A percentile compares a stretch with the other conserved stretches of the same genome.
These are phyloP conservation scores for Colletotrichum sp. DNA, from an alignment of 2,329 filamentous ascomycete genomes.

Conservation along the genomic window DNA sequence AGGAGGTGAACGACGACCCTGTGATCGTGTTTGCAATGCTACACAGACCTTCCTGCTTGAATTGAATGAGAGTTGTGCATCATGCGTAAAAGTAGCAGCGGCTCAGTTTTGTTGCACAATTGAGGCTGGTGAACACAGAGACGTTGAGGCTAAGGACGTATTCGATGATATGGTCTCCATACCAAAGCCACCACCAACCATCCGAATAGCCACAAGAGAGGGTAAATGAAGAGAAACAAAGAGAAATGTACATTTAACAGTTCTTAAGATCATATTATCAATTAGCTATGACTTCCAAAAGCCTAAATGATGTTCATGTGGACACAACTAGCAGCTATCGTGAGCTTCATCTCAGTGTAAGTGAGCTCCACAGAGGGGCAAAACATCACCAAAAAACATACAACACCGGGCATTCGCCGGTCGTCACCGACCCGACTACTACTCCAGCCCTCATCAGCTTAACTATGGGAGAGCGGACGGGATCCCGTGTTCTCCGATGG, in stretches of 20 bases:
- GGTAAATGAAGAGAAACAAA: not conserved
- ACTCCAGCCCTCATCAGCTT: slow-evolving; percentile 2
- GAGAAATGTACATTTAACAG: not conserved
- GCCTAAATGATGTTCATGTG: not conserved
- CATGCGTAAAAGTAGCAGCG: not conserved
- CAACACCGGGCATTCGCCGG: slow-evolving; percentile 12
- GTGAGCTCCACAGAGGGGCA: not conserved
- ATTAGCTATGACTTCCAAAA: not conserved
- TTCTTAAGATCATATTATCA: not conserved
- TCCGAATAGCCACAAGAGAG: not conserved
- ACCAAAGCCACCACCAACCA: not conserved
- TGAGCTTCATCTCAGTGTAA: not conserved
- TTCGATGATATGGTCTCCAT: not conserved
- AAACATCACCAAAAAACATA: slow-evolving; percentile 2
- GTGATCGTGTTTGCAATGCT: not conserved
- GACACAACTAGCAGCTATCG: not conserved
- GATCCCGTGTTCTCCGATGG: slow-evolving; percentile 9
- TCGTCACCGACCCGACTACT: slow-evolving; percentile 14
- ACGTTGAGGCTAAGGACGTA: not conserved
- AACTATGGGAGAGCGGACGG: slow-evolving; percentile 13
- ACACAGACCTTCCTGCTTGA: not conserved
- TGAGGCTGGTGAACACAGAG: not conserved
- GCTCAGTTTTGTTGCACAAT: not conserved
- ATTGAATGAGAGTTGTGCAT: not conserved
- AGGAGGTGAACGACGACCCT: not conserved